These are phyloP conservation scores for Neckera pumila DNA, from an alignment of 225 moss, liverwort and hornwort species.

Conservation along the genomic window DNA sequence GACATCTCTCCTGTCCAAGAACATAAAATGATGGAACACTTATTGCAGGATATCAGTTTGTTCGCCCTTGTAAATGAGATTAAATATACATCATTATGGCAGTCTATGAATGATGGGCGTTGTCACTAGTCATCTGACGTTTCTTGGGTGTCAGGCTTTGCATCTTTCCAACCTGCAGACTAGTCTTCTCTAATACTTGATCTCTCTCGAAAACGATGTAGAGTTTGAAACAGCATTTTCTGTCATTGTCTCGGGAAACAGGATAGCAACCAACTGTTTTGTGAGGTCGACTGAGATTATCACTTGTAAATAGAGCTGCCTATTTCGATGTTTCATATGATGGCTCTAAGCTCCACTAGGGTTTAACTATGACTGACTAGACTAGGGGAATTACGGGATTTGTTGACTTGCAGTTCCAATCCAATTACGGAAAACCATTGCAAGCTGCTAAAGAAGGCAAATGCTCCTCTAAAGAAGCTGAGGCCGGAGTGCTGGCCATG, in stretches of 20 bases:
- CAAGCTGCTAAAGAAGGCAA: conserved; percentile 81
- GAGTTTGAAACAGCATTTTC: background rate
- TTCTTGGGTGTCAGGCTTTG: background rate
- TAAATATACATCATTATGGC: background rate
- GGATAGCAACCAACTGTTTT: background rate
- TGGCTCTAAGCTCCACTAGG: background rate
- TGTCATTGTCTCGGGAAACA: background rate
- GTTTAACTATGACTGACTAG: background rate
- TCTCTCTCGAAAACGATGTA: background rate
- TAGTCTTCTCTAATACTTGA: background rate
- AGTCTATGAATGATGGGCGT: background rate
- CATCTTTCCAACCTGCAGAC: background rate
- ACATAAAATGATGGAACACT: background rate
- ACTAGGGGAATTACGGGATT: background rate
- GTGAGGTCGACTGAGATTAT: background rate
- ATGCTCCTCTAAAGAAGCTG: conserved; percentile 79
- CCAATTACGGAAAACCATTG: conserved; percentile 76
- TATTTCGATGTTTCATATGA: background rate
- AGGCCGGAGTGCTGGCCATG: conserved; percentile 85
- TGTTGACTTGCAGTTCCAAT: conserved; percentile 57
- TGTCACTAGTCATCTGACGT: background rate
- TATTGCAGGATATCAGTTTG: background rate
- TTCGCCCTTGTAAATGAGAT: background rate
- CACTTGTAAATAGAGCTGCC: background rate
- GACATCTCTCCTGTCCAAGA: background rate